Evolutionary conservation across 169 alveolate genomes (phyloP), one percentile per base, ranked within the genome.

Genomic region (Cryptosporidium sp.): DNA sequence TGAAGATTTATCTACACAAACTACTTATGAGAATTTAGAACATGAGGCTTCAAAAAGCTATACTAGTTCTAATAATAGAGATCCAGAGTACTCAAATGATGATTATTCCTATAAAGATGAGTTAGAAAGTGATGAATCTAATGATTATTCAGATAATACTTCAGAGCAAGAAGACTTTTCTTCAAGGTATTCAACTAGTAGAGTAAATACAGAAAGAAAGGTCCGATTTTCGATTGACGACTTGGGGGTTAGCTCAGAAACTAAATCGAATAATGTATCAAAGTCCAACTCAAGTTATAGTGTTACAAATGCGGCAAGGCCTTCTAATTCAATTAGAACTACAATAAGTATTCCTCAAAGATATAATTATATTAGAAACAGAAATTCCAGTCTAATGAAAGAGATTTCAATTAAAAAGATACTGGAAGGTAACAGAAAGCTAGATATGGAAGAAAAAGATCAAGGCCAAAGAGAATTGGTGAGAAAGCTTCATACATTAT

Each of bases 351-450:
- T 80, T 26, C 89, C 89, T 44, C 75, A 67, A 65, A 80, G 89
- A 42, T 80, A n/a, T 23, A 80, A 80, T 26, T 80, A 80, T 80
- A 58, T 80, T 26, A 80, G 89, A 42, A 80, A 80, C 62, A 60
- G 75, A 26, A 60, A 80, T 31, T 62, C 89, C 6, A 80, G 89
- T 21, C 26, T 62, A 29, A 60, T 80, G 53, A 80, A 80, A 48
- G 89, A 80, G n/a, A 65, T 80, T 29, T 80, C 89, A 35, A 80
- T 80, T 33, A 80, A 65, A 2, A 60, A 80, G 23, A 80, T 80
- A 23, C 39, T 80, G 45, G 75, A 60, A 16, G 75, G 75, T 1
- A 67, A 52, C 26, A 80, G 75, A 65, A 65, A 80, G 23, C 68
- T 39, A 14, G 75, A 21, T 21, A 26, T 23, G 35, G 86, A 73